These are phyloP conservation scores for Arabis alpina DNA, from an alignment of 345 rosid genomes.

Conservation along the genomic window DNA sequence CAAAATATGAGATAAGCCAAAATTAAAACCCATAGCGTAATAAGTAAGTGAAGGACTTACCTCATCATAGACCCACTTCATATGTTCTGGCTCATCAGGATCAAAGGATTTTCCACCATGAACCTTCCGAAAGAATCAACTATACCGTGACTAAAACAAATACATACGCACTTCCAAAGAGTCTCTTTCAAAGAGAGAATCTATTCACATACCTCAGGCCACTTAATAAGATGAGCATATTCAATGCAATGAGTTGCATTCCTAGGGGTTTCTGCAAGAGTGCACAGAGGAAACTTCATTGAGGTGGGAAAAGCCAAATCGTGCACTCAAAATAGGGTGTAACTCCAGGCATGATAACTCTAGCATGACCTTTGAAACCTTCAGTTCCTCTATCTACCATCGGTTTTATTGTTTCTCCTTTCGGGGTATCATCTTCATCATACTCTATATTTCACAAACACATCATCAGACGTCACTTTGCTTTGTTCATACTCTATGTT, in stretches of 20 bases:
- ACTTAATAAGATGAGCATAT: constrained; percentile 94
- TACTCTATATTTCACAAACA: constrained; percentile 59
- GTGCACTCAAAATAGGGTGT: constrained; percentile 97
- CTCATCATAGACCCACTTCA: constrained; percentile 95
- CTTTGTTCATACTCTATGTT: too few relatives aligned
- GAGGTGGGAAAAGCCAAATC: constrained; percentile 97
- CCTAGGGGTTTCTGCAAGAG: constrained; percentile 98
- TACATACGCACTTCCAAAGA: neutral
- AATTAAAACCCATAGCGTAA: constrained; percentile 28
- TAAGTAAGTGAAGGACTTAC: constrained; percentile 44
- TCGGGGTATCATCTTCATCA: constrained; percentile 74
- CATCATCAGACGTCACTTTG: constrained; percentile 28
- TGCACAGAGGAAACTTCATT: constrained; percentile 96
- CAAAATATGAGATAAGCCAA: constrained; percentile 21
- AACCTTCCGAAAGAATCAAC: constrained; percentile 52
- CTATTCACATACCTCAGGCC: constrained; percentile 73
- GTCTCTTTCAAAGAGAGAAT: neutral
- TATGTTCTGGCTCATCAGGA: constrained; percentile 90
- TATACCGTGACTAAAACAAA: constrained; percentile 4
- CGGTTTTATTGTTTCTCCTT: constrained; percentile 77
- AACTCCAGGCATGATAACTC: constrained; percentile 85
- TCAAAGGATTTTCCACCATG: constrained; percentile 80
- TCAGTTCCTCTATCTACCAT: constrained; percentile 99
- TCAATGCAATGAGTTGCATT: constrained; percentile 98
- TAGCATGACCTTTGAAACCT: constrained; percentile 99